Conservation (phyloP, 768 basidiomycete genomes). For the Russula foetens region DNA sequence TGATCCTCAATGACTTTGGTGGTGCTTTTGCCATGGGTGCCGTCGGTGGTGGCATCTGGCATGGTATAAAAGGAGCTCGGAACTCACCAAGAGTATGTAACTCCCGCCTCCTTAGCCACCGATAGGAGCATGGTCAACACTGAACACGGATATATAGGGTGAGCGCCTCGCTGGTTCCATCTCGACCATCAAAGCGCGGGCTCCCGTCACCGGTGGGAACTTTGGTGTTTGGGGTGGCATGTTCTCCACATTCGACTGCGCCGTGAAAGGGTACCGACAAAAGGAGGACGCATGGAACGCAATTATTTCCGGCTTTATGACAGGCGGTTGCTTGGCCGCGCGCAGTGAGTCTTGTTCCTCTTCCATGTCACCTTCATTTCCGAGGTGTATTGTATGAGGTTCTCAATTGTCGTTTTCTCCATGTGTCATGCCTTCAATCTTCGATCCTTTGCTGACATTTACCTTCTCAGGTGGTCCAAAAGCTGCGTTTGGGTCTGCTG, state of each 20-base stretch:
- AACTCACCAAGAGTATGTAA: slow-evolving; percentile 84
- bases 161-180: slow-evolving; percentile 91
- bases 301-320: slow-evolving; percentile 97
- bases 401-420: not conserved
- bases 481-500: slow-evolving; percentile 84
- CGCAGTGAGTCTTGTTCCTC: slow-evolving; percentile 58
- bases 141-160: slow-evolving; percentile 43
- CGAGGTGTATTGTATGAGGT: not conserved
- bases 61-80: slow-evolving; percentile 94
- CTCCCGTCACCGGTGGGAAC: slow-evolving; percentile 96
- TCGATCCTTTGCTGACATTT: not conserved
- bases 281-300: slow-evolving; percentile 99
- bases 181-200: slow-evolving; percentile 94
- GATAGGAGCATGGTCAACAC: not conserved
- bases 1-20: slow-evolving; percentile 96
- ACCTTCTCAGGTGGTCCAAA: slow-evolving; percentile 71
- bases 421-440: not conserved
- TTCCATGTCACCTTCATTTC: not conserved
- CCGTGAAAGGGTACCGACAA: slow-evolving; percentile 92
- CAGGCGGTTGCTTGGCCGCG: slow-evolving; percentile 90
- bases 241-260: slow-evolving; percentile 98
- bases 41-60: slow-evolving; percentile 97
- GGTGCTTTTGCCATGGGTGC: slow-evolving; percentile 98
- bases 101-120: not conserved
- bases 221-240: slow-evolving; percentile 96